These are phyloP conservation scores for Fagopyrum esculentum DNA, from an alignment of 148 eudicot genomes.

Conservation along the genomic window DNA sequence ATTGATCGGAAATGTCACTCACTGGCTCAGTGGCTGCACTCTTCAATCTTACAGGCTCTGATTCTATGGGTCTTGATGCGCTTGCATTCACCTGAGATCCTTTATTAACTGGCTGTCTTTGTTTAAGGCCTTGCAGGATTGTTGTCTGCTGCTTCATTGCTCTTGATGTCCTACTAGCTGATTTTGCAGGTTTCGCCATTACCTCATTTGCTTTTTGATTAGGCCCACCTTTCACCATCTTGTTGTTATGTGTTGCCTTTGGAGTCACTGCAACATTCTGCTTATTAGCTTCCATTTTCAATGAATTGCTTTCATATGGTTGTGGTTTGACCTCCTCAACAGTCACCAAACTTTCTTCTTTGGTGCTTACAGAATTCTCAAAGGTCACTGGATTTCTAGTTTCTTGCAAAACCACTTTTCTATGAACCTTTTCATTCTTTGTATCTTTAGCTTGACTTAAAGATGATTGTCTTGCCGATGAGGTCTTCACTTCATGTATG, in stretches of 20 bases:
- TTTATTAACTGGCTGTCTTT: slow-evolving; percentile 22
- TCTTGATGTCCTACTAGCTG: slow-evolving; percentile 18
- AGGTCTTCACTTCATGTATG: slow-evolving; percentile 19
- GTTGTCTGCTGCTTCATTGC: slow-evolving; percentile 28
- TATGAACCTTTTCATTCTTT: not conserved
- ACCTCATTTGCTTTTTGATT: slow-evolving; percentile 34
- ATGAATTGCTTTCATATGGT: slow-evolving; percentile 14
- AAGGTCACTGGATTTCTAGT: slow-evolving; percentile 2
- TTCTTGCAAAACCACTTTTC: slow-evolving; percentile 20
- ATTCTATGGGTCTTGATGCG: slow-evolving; percentile 10
- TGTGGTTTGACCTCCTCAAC: slow-evolving; percentile 18
- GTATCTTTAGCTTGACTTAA: slow-evolving; percentile 18
- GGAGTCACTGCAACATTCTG: slow-evolving; percentile 18
- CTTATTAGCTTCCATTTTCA: slow-evolving; percentile 22
- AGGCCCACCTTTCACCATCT: slow-evolving; percentile 22
- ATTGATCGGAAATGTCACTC: not conserved
- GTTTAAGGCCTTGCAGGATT: slow-evolving; percentile 28
- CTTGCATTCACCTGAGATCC: slow-evolving; percentile 18
- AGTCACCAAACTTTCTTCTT: slow-evolving; percentile 16
- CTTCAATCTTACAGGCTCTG: not conserved
- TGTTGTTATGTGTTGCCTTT: slow-evolving; percentile 19
- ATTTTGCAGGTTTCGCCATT: slow-evolving; percentile 24
- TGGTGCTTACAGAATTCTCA: slow-evolving; percentile 8
- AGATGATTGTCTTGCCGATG: not conserved
- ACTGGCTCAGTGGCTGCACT: not conserved